Conservation (phyloP, 2,329 filamentous ascomycete genomes). For the Curvularia spicifera region DNA sequence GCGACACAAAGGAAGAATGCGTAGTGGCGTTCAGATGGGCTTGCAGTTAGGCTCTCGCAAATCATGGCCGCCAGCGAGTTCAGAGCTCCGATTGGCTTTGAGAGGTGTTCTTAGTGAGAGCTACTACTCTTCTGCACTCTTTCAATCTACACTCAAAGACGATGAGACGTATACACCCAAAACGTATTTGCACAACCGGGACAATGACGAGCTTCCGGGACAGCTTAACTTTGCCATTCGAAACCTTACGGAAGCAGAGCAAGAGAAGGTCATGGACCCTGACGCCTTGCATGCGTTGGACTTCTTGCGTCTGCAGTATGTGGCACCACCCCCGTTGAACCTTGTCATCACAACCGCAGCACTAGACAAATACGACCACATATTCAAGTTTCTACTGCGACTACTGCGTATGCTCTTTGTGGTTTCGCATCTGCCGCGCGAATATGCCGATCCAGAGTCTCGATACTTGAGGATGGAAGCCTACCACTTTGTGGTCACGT, state of each 20-base stretch:
- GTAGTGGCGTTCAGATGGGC: slow-evolving; percentile 72
- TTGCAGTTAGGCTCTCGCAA: slow-evolving; percentile 80
- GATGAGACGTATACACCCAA: slow-evolving; percentile 3
- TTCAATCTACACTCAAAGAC: slow-evolving; percentile 28
- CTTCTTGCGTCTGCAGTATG: slow-evolving; percentile 87
- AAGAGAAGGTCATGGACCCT: slow-evolving; percentile 82
- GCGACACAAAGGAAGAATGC: slow-evolving; percentile 70
- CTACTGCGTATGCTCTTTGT: slow-evolving; percentile 80
- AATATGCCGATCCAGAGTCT: slow-evolving; percentile 29
- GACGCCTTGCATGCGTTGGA: slow-evolving; percentile 87
- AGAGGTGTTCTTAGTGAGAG: slow-evolving; percentile 85
- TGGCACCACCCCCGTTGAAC: slow-evolving; percentile 72
- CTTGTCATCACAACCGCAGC: slow-evolving; percentile 74
- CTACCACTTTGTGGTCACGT: slow-evolving; percentile 75
- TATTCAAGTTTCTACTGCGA: slow-evolving; percentile 82
- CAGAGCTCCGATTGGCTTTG: slow-evolving; percentile 85
- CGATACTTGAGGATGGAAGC: slow-evolving; percentile 72
- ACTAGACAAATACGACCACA: slow-evolving; percentile 79
- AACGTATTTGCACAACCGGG: slow-evolving; percentile 23
- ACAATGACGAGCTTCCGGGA: slow-evolving; percentile 51
- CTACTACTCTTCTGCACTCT: slow-evolving; percentile 57
- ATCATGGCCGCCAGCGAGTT: slow-evolving; percentile 92
- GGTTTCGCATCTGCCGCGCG: slow-evolving; percentile 54
- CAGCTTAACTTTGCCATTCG: slow-evolving; percentile 76
- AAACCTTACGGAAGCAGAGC: slow-evolving; percentile 72